These are phyloP conservation scores for Acanthochlamys bracteata DNA, from an alignment of 106 monocot genomes.

Conservation along the genomic window DNA sequence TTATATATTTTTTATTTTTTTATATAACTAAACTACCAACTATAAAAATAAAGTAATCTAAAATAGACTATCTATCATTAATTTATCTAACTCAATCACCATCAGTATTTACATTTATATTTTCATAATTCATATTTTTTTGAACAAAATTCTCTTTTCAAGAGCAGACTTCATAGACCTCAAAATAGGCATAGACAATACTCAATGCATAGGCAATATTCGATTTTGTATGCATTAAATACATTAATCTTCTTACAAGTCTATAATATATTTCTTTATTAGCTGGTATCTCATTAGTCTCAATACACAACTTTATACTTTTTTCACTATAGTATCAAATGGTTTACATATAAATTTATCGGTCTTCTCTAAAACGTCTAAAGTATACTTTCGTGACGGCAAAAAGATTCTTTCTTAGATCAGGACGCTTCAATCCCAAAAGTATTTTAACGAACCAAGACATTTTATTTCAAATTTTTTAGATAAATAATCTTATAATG, in stretches of 20 bases:
- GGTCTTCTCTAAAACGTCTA: background rate
- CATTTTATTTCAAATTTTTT: background rate
- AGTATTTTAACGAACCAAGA: background rate
- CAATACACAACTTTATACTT: background rate
- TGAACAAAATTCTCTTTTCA: conserved; percentile 6
- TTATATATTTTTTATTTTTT: background rate
- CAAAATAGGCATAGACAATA: background rate
- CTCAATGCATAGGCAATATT: background rate
- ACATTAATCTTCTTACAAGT: conserved; percentile 9
- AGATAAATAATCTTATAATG: background rate
- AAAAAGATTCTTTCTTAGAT: background rate
- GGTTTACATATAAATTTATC: background rate
- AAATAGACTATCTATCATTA: background rate
- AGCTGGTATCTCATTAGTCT: background rate
- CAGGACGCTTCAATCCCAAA: background rate
- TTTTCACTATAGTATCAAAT: background rate
- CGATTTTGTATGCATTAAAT: background rate
- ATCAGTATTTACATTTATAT: conserved; percentile 7
- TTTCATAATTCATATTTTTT: background rate
- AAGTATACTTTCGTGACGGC: background rate
- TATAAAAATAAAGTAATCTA: conserved; percentile 6
- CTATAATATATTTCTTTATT: conserved; percentile 6
- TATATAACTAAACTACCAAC: background rate
- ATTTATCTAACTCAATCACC: background rate
- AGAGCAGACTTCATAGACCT: background rate